Evolutionary conservation across 257 asterid genomes (phyloP).

Genomic region (Fraxinus pennsylvanica): DNA sequence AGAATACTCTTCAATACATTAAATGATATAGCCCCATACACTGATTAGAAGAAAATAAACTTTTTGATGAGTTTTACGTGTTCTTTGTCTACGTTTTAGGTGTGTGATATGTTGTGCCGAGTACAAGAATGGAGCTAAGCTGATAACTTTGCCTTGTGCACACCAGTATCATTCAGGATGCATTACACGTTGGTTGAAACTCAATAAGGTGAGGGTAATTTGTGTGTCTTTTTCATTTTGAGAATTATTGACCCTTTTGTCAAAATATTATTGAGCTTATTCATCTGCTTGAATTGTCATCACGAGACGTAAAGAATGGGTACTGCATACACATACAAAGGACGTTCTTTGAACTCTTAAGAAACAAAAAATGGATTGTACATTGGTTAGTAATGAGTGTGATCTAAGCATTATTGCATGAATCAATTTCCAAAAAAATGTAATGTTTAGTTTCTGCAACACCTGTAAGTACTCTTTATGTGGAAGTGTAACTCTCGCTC

Average conservation of each 20-base stretch:
- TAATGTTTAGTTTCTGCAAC: not conserved
- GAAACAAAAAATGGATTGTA: not conserved
- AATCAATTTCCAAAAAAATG: not conserved
- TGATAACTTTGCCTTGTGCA: constrained; percentile 79
- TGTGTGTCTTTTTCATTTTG: not conserved
- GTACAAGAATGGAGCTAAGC: constrained; percentile 58
- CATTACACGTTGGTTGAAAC: constrained; percentile 71
- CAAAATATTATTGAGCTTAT: too few species aligned
- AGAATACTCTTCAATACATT: not conserved
- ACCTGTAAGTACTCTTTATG: not conserved
- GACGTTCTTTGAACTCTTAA: not conserved
- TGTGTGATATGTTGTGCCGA: constrained; percentile 80
- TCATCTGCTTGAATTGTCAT: not conserved
- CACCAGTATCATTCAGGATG: constrained; percentile 82
- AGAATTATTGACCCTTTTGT: not conserved
- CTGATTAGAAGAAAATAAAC: not conserved
- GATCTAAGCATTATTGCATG: not conserved
- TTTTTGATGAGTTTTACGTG: not conserved
- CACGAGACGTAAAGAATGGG: not conserved
- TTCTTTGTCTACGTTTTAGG: constrained; percentile 37
- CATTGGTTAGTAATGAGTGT: not conserved
- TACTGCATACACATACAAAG: not conserved
- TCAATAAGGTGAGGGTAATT: constrained; percentile 52
- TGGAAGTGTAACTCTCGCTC: not conserved
- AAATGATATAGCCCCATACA: not conserved